A percentile compares a stretch with the other conserved stretches of the same genome.
phyloP scores from a whole-genome alignment of 176 grass and related monocot species.

The Oryza nivara region DNA sequence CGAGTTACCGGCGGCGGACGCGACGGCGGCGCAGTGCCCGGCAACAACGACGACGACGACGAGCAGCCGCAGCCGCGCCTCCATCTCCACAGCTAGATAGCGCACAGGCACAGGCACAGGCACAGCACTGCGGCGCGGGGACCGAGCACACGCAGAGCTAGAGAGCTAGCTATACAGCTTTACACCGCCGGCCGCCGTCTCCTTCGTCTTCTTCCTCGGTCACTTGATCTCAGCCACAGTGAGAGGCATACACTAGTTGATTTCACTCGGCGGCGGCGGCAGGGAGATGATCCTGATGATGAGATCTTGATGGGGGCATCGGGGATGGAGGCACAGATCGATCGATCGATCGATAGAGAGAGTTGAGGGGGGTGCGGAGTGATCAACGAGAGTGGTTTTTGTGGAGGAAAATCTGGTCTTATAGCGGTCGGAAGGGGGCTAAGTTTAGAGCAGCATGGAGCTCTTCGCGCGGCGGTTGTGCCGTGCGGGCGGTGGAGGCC shows the following conservation, averaged over 20 bases:
- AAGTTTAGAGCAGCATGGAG: constrained; percentile 42
- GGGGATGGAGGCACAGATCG: not conserved
- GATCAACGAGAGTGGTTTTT: not conserved
- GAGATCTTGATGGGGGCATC: not conserved
- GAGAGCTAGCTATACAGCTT: not conserved
- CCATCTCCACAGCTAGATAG: constrained; percentile 14
- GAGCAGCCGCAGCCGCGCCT: constrained; percentile 12
- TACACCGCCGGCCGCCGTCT: not conserved
- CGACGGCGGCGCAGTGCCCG: not conserved
- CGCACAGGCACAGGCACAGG: not conserved
- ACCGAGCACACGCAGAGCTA: not conserved
- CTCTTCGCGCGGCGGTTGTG: constrained; percentile 39
- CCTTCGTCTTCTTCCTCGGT: not conserved
- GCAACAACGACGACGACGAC: not conserved
- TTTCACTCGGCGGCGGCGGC: not conserved
- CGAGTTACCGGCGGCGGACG: not conserved
- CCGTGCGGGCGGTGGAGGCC: constrained; percentile 5
- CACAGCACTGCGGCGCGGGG: not conserved
- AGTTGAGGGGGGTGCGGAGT: not conserved
- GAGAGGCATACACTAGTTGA: not conserved
- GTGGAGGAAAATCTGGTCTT: not conserved
- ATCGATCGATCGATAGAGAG: no score
- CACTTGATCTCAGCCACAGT: not conserved
- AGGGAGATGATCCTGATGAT: not conserved
- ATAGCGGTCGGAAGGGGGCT: not conserved